Percentiles rank a stretch among this genome's conserved stretches.
phyloP scores from a whole-genome alignment of 2,329 filamentous ascomycete genomes.

The Clarireedia monteithiana region DNA sequence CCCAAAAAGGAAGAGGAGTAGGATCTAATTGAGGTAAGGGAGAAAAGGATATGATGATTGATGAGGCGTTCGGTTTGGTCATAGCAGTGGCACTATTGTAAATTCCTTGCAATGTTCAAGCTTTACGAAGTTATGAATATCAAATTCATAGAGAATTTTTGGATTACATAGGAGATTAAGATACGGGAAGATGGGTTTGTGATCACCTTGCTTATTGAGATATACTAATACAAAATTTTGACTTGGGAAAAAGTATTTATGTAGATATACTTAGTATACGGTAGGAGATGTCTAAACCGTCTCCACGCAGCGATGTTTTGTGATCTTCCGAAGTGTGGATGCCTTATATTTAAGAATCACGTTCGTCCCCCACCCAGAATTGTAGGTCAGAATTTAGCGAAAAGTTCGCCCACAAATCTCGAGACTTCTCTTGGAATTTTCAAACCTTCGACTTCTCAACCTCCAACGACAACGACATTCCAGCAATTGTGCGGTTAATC shows the following conservation, averaged over 20 bases:
- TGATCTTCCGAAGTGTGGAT: constrained; percentile 61
- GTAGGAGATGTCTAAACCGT: too few relatives aligned
- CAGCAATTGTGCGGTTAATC: constrained; percentile 30
- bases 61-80: background rate
- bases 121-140: constrained; percentile 5
- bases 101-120: background rate
- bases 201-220: too few relatives aligned
- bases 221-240: too few relatives aligned
- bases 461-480: constrained; percentile 35
- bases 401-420: constrained; percentile 10
- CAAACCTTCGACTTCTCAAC: constrained; percentile 9
- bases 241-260: too few relatives aligned
- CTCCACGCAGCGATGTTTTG: constrained; percentile 34
- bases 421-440: constrained; percentile 1
- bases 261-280: too few relatives aligned
- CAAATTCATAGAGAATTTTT: background rate
- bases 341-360: background rate
- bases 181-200: too few relatives aligned
- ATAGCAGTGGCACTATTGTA: background rate
- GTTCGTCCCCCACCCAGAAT: constrained; percentile 8
- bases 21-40: background rate
- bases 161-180: too few relatives aligned
- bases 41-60: background rate
- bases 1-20: constrained; percentile 5
- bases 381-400: background rate